A percentile compares a stretch with the other conserved stretches of the same genome.
phyloP scores from a whole-genome alignment of 768 basidiomycete genomes.

The Mycena epipterygia region DNA sequence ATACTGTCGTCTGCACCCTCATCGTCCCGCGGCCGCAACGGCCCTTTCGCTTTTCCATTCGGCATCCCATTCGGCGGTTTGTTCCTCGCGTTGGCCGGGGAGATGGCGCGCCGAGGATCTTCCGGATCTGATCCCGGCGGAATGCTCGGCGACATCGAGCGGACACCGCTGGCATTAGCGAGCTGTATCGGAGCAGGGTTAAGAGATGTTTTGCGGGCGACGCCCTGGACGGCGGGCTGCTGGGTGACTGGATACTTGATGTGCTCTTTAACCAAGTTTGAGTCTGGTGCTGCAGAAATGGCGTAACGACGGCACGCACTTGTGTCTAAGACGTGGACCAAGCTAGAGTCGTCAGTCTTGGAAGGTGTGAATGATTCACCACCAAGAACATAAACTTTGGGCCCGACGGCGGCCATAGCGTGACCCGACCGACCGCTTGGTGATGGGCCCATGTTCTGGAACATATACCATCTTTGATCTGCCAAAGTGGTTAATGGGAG shows the following conservation, averaged over 20 bases:
- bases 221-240: conserved; percentile 47
- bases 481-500: conserved; percentile 25
- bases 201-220: conserved; percentile 64
- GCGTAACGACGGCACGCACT: conserved; percentile 66
- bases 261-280: conserved; percentile 68
- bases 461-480: conserved; percentile 99
- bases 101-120: conserved; percentile 75
- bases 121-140: conserved; percentile 61
- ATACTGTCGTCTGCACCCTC: conserved; percentile 63
- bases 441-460: conserved; percentile 99
- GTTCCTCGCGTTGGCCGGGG: conserved; percentile 66
- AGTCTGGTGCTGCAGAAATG: conserved; percentile 39
- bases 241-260: conserved; percentile 86
- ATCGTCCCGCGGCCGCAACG: conserved; percentile 66
- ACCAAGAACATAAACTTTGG: conserved; percentile 92
- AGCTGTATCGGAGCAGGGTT: conserved; percentile 51
- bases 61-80: conserved; percentile 60
- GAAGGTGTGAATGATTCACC: conserved; percentile 88
- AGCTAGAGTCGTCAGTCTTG: conserved; percentile 81
- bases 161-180: conserved; percentile 53
- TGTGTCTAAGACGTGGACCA: conserved; percentile 95
- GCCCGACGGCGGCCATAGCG: conserved; percentile 95
- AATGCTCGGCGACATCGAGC: conserved; percentile 77
- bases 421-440: conserved; percentile 95
- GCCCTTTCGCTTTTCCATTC: conserved; percentile 65